Evolutionary conservation across 2,329 filamentous ascomycete genomes (phyloP), one percentile per base, ranked within the genome.

Genomic region (Shiraia sp.): DNA sequence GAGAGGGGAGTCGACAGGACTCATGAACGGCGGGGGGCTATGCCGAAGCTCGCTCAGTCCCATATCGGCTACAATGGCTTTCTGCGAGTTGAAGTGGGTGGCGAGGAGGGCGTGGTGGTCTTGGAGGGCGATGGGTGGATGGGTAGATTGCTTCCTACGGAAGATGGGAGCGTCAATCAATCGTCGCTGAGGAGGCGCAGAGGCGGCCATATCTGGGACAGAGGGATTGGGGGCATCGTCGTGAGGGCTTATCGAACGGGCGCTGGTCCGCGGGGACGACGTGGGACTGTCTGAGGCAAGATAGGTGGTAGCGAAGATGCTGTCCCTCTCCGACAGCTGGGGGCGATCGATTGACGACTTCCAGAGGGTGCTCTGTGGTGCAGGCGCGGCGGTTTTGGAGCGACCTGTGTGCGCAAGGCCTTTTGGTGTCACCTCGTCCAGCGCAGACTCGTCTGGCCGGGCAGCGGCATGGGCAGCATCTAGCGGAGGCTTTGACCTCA

Each of bases 281-380:
- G 59, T 62, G 51, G 76, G 74, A 57, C 70, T 77, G 48, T 77
- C 76, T 39, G 76, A 74, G 45, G 73, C 71, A 1, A 78, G 67
- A 63, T 83, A 84, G 51, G 80, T 79, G 24, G 80, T 83, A 37
- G 81, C 80, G 58, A 83, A 83, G 61, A 84, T 83, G 65, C 77
- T 81, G 63, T 84, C 81, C 55, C 81, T 71, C 65, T 84, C 81
- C 17, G 79, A 80, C 49, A 83, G 70, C 66, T 79, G 79, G 33
- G 79, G 79, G 22, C 59, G 63, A 47, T 72, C 67, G 42, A 60
- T 63, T 13, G 66, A 62, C 31, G 64, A 55, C 40, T 61, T 62
- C 65, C 65, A 71, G 28, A 70, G 60, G 16, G 27, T 47, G 29
- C 54, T 53, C 27, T 68, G 63, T 13, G 62, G 53, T 23, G 54